A percentile compares a stretch with the other conserved stretches of the same genome.
Evolutionary conservation across 352 stramenopile genomes (phyloP).

Genomic region (Phytophthora idaei): DNA sequence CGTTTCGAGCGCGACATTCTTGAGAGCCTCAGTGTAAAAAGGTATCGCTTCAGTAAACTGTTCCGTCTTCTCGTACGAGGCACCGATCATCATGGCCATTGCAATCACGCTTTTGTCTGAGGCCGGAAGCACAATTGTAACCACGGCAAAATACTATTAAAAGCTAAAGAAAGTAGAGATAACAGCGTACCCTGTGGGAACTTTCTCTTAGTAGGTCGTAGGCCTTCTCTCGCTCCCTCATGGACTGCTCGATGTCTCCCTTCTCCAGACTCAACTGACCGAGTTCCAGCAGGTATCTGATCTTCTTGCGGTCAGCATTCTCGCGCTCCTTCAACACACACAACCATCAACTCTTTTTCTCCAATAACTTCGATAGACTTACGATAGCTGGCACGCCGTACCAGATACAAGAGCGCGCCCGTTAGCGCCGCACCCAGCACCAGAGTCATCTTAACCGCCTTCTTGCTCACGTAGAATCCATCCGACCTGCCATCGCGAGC

Average conservation of each 20-base stretch:
- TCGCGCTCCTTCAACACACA: constrained; percentile 11
- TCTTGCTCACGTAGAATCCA: constrained; percentile 29
- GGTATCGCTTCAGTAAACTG: constrained; percentile 42
- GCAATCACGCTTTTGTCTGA: constrained; percentile 66
- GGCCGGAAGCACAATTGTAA: background rate
- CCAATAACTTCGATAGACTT: background rate
- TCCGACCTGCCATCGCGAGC: constrained; percentile 5
- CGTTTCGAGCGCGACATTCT: constrained; percentile 27
- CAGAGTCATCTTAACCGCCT: constrained; percentile 19
- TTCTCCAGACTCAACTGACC: constrained; percentile 21
- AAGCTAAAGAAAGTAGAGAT: background rate
- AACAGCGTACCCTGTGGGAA: constrained; percentile 14
- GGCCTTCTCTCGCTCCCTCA: constrained; percentile 15
- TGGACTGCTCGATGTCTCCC: constrained; percentile 19
- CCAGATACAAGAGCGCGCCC: constrained; percentile 23
- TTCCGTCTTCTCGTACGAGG: constrained; percentile 60
- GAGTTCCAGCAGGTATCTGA: constrained; percentile 15
- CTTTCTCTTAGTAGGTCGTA: constrained; percentile 24
- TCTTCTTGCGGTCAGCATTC: constrained; percentile 20
- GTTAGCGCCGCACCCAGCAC: constrained; percentile 18
- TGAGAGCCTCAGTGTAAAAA: constrained; percentile 65
- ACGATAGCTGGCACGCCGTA: background rate
- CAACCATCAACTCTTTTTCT: background rate
- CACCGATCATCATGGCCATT: constrained; percentile 62
- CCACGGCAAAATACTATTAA: background rate